Evolutionary conservation across 225 moss, liverwort and hornwort species (phyloP), one percentile per base, ranked within the genome.

Genomic region (Neckera pumila): DNA sequence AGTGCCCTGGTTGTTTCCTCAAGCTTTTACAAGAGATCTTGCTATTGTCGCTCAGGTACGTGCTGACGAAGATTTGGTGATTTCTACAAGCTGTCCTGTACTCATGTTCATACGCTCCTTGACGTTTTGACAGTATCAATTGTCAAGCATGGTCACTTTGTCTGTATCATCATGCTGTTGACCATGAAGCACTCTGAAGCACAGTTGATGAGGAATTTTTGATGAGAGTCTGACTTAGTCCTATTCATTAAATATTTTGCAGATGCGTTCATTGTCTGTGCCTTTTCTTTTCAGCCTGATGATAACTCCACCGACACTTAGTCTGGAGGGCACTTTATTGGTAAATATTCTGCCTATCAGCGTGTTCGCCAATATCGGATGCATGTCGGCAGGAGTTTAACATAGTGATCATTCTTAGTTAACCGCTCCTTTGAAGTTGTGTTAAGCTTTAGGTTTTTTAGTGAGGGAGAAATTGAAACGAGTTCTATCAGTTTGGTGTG

Each of bases 241-340:
- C 60, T 83, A 53, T 60, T 57, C 40, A 30, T 74, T 47, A 12
- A 83, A 63, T 59, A 31, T 89, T 89, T 76, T 91, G 90, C 98
- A 97, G 97, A 98, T 98, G 98, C 95, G 98, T 81, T 86, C 90
- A 45, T 78, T 98, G 53, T 90, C 93, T 49, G 69, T 95, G 47
- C 98, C 97, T 49, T 97, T 98, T 86, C 91, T 96, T 83, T n/a
- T 97, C 65, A 93, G 94, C 80, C 82, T 97, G 69, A 87, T 92
- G 89, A 92, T 97, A 85, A 96, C 95, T 75, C 97, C 98, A 63
- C 92, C 97, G 43, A 95, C 95, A 12, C 95, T 98, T 61, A 93
- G 96, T 38, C 90, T 96, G 86, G 98, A 98, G 88, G 98, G 98
- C 74, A 96, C 98, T 36, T 90, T 98, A 91, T 91, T 98, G 95